A percentile compares a stretch with the other conserved stretches of the same genome.
Conservation (phyloP, 306 rosid species). For the Lathyrus oleraceus region DNA sequence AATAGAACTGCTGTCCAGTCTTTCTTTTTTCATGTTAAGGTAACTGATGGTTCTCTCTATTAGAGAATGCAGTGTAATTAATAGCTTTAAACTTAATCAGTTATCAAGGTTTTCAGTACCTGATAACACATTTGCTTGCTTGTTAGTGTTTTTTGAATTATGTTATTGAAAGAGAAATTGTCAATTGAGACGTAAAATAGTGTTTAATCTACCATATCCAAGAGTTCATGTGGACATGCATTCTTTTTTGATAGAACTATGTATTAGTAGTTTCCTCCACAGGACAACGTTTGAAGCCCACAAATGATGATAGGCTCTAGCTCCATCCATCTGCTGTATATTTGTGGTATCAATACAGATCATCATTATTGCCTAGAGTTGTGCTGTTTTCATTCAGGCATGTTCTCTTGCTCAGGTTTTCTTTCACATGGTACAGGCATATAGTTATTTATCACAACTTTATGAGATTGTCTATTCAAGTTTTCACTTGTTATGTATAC, state of each 20-base stretch:
- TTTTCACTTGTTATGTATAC: neutral
- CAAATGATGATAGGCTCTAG: neutral
- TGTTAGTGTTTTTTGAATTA: neutral
- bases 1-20: neutral
- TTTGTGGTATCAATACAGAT: too few species aligned
- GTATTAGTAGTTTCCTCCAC: neutral
- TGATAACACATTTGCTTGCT: neutral
- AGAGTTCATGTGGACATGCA: neutral
- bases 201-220: neutral
- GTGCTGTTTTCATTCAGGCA: too few species aligned
- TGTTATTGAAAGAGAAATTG: neutral
- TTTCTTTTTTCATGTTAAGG: neutral
- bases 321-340: too few species aligned
- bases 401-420: too few species aligned
- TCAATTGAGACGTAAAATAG: neutral
- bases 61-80: neutral
- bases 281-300: neutral
- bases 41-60: neutral
- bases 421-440: too few species aligned
- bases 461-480: conserved; percentile 5
- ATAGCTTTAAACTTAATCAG: neutral
- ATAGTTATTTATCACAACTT: neutral
- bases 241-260: neutral
- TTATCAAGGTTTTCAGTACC: neutral
- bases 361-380: too few species aligned